A percentile compares a stretch with the other conserved stretches of the same genome.
Evolutionary conservation across 495 filamentous ascomycete species (phyloP).

Genomic region (Penicillium pancosmium): DNA sequence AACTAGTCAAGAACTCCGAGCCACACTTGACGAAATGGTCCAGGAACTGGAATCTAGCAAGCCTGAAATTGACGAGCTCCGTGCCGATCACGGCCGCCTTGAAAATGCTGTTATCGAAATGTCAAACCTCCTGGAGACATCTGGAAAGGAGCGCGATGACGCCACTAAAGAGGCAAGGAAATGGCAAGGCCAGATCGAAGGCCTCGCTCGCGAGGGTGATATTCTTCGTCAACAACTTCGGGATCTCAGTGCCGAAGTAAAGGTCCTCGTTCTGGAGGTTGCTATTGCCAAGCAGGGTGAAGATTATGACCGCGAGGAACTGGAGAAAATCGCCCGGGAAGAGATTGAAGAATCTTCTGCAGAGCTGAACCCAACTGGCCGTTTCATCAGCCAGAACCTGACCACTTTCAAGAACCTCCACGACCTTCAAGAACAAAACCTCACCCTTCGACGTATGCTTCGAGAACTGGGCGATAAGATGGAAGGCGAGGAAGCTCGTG

Average conservation of each 20-base stretch:
- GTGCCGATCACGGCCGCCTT: slow-evolving; percentile 54
- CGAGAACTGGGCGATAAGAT: slow-evolving; percentile 83
- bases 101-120: slow-evolving; percentile 75
- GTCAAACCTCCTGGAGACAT: slow-evolving; percentile 65
- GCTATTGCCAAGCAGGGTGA: slow-evolving; percentile 78
- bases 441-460: slow-evolving; percentile 76
- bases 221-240: slow-evolving; percentile 86
- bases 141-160: slow-evolving; percentile 57
- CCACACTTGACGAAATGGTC: slow-evolving; percentile 79
- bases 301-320: slow-evolving; percentile 67
- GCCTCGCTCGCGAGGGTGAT: slow-evolving; percentile 70
- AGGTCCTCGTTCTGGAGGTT: slow-evolving; percentile 81
- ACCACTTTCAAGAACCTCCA: slow-evolving; percentile 80
- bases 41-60: slow-evolving; percentile 59
- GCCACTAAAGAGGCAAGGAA: slow-evolving; percentile 66
- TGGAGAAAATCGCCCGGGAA: slow-evolving; percentile 72
- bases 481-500: slow-evolving; percentile 84
- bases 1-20: slow-evolving; percentile 67
- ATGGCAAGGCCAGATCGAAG: slow-evolving; percentile 71
- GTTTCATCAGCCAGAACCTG: slow-evolving; percentile 81
- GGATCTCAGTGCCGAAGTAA: slow-evolving; percentile 86
- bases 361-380: slow-evolving; percentile 76
- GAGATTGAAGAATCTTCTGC: slow-evolving; percentile 58
- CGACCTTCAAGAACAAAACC: slow-evolving; percentile 88
- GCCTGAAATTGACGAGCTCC: slow-evolving; percentile 65